Evolutionary conservation across 129 eudicot species (phyloP).

Genomic region (Ambrosia artemisiifolia): DNA sequence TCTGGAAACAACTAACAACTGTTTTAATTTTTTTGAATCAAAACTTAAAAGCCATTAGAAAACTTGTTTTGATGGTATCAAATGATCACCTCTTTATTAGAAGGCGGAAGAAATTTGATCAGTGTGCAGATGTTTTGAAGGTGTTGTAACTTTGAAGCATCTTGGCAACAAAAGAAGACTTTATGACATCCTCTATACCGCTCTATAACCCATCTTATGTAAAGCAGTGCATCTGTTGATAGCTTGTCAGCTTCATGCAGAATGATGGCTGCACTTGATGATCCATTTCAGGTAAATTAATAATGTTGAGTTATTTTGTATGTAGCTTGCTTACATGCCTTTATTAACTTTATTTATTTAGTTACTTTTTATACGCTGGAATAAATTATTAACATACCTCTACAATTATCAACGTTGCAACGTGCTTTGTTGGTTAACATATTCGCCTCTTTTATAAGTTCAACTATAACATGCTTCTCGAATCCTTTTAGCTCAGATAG

Average conservation of each 20-base stretch:
- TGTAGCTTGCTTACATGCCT: neutral
- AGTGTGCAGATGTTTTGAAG: conserved; percentile 47
- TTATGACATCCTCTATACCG: conserved; percentile 61
- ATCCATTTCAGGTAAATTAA: conserved; percentile 12
- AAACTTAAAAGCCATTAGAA: neutral
- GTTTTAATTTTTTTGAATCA: neutral
- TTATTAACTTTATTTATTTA: neutral
- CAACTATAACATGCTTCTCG: conserved; percentile 75
- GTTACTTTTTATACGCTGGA: neutral
- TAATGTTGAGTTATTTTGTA: neutral
- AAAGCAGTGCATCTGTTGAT: conserved; percentile 59
- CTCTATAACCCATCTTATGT: conserved; percentile 70
- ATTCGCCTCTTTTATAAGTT: conserved; percentile 62
- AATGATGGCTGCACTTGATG: conserved; percentile 55
- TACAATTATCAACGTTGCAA: conserved; percentile 37
- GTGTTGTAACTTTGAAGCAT: conserved; percentile 52
- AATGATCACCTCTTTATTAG: conserved; percentile 53
- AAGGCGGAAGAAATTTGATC: conserved; percentile 64
- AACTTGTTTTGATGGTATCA: neutral
- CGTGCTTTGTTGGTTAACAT: conserved; percentile 21
- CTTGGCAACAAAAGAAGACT: conserved; percentile 76
- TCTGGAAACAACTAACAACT: conserved; percentile 36
- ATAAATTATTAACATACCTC: conserved; percentile 44
- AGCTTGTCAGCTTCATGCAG: conserved; percentile 79
- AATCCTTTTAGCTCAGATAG: conserved; percentile 71